Percentiles rank a stretch among this genome's conserved stretches.
Evolutionary conservation across 345 rosid species (phyloP).

Genomic region (Excoecaria cochinchinensis): DNA sequence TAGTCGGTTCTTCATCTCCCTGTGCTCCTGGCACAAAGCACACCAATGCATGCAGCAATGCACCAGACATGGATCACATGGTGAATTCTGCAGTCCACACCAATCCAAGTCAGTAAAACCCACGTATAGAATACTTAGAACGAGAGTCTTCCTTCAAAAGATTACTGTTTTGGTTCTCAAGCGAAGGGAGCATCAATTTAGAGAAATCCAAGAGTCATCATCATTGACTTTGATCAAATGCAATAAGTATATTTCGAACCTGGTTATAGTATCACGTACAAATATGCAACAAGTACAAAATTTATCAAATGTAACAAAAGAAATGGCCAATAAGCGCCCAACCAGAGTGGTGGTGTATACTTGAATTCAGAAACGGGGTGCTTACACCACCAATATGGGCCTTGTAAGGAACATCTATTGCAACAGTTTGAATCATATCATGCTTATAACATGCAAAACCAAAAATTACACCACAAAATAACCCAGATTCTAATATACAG

Average conservation of each 20-base stretch:
- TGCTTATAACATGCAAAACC: neutral
- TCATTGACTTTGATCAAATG: neutral
- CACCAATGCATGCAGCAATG: constrained; percentile 29
- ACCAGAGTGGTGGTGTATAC: neutral
- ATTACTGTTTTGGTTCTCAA: neutral
- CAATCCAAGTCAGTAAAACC: constrained; percentile 1
- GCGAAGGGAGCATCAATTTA: neutral
- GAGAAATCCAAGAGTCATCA: neutral
- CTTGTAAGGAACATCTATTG: neutral
- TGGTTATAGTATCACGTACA: neutral
- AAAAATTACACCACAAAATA: neutral
- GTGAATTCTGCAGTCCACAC: constrained; percentile 65
- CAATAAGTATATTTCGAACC: neutral
- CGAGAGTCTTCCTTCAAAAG: neutral
- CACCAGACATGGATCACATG: constrained; percentile 42
- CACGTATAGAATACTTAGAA: neutral
- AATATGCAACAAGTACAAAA: neutral
- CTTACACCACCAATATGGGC: neutral
- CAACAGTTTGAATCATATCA: neutral
- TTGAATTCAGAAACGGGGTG: neutral
- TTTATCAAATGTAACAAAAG: neutral
- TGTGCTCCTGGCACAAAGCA: constrained; percentile 28
- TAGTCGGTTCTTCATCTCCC: constrained; percentile 25
- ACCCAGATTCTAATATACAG: neutral
- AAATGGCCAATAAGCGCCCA: neutral